Percentiles rank a stretch among this genome's conserved stretches.
These are phyloP conservation scores for Crucihimalaya himalaica DNA, from an alignment of 345 rosid genomes.

Conservation along the genomic window DNA sequence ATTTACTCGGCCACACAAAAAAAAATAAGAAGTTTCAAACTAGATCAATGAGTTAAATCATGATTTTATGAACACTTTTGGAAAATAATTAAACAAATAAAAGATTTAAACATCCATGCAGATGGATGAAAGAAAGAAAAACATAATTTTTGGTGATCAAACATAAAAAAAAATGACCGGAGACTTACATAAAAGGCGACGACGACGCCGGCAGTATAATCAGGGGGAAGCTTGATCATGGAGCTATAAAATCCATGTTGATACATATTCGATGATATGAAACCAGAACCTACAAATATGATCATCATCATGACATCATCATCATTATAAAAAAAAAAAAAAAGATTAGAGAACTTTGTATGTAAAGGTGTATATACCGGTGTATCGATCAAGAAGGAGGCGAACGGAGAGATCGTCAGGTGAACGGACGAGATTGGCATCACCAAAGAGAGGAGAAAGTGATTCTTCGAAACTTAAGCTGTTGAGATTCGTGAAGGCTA, in stretches of 20 bases:
- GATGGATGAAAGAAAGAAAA: neutral
- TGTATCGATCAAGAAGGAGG: slow-evolving; percentile 77
- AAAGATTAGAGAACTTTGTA: neutral
- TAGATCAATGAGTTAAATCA: neutral
- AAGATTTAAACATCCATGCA: slow-evolving; percentile 1
- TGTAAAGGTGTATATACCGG: slow-evolving; percentile 50
- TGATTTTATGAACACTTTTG: neutral
- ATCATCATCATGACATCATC: slow-evolving; percentile 9
- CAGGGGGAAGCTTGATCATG: slow-evolving; percentile 77
- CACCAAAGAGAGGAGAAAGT: slow-evolving; percentile 82
- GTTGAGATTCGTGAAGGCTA: slow-evolving; percentile 55
- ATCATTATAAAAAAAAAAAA: neutral
- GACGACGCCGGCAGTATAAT: slow-evolving; percentile 84
- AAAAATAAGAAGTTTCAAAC: neutral
- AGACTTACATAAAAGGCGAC: slow-evolving; percentile 83
- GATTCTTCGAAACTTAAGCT: slow-evolving; percentile 77
- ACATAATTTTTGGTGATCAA: neutral
- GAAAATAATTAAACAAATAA: neutral
- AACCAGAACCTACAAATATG: slow-evolving; percentile 65
- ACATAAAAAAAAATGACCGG: neutral
- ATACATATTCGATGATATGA: slow-evolving; percentile 81
- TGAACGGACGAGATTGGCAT: slow-evolving; percentile 74
- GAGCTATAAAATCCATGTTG: slow-evolving; percentile 88
- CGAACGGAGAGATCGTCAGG: slow-evolving; percentile 74
- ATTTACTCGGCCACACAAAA: neutral